Evolutionary conservation across 306 rosid species (phyloP).

Genomic region (Casuarina glauca): DNA sequence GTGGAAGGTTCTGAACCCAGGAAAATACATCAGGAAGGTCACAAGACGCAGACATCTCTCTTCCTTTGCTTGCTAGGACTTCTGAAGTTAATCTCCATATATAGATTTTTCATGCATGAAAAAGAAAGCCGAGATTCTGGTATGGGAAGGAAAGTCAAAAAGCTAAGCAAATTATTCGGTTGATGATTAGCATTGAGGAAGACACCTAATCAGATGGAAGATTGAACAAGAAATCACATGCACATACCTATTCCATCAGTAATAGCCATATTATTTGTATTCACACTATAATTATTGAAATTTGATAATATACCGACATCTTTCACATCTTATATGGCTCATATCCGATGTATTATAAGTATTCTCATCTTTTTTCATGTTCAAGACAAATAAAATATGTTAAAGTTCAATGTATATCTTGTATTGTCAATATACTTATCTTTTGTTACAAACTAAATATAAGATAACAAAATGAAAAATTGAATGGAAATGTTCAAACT

Average conservation of each 20-base stretch:
- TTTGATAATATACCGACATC: no score
- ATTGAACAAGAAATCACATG: slow-evolving; percentile 29
- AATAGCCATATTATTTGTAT: no score
- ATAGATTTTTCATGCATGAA: slow-evolving; percentile 24
- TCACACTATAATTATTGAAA: no score
- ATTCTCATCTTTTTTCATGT: no score
- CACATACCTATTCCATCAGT: no score
- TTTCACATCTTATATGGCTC: no score
- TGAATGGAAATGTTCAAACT: not conserved
- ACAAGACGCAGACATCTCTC: slow-evolving; percentile 55
- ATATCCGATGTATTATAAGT: no score
- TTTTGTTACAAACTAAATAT: no score
- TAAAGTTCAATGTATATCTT: no score
- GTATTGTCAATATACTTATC: no score
- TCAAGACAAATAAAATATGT: no score
- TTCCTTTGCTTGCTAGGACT: not conserved
- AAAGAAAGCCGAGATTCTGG: slow-evolving; percentile 35
- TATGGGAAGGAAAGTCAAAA: slow-evolving; percentile 39
- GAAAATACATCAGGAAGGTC: slow-evolving; percentile 56
- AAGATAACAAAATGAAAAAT: not conserved
- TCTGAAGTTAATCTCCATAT: not conserved
- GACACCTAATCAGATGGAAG: slow-evolving; percentile 27
- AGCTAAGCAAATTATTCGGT: slow-evolving; percentile 31
- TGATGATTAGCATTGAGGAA: slow-evolving; percentile 24
- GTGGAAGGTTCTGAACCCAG: slow-evolving; percentile 85